These are phyloP conservation scores for Phytophthora palmivora DNA, from an alignment of 352 stramenopile species.

Conservation along the genomic window DNA sequence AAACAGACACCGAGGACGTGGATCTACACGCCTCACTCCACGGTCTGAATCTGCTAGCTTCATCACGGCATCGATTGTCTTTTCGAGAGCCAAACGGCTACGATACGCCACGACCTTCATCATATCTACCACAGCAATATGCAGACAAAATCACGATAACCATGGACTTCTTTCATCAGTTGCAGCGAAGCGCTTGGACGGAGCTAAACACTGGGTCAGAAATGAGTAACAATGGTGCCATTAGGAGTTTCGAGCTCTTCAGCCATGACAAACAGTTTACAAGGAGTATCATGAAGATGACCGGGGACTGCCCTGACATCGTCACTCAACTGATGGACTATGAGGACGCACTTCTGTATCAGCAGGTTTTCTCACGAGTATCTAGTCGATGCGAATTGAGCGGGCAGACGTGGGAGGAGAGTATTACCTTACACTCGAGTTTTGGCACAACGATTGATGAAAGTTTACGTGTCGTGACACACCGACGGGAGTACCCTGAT, in stretches of 20 bases:
- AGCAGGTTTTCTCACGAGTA: constrained; percentile 51
- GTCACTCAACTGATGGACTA: constrained; percentile 54
- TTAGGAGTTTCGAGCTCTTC: constrained; percentile 54
- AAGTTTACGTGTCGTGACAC: constrained; percentile 45
- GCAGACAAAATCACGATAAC: constrained; percentile 62
- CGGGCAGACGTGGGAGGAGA: constrained; percentile 61
- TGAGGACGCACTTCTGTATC: constrained; percentile 60
- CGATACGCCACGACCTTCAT: constrained; percentile 13
- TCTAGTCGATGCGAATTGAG: constrained; percentile 54
- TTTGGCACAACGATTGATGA: constrained; percentile 17
- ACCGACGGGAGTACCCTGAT: constrained; percentile 67
- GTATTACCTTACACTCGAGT: constrained; percentile 46
- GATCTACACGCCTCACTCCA: constrained; percentile 44
- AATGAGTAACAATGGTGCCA: constrained; percentile 28
- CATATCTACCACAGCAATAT: constrained; percentile 58
- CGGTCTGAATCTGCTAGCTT: constrained; percentile 36
- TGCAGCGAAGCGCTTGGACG: constrained; percentile 65
- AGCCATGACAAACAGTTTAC: constrained; percentile 50
- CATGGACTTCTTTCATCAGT: constrained; percentile 71
- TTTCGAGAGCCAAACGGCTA: constrained; percentile 5
- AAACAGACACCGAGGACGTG: constrained; percentile 16
- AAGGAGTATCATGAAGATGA: constrained; percentile 60
- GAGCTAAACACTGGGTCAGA: constrained; percentile 19
- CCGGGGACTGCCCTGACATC: constrained; percentile 43
- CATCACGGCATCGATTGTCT: constrained; percentile 18